Evolutionary conservation across 306 rosid genomes (phyloP), one percentile per base, ranked within the genome.

Genomic region (Begonia masoniana): DNA sequence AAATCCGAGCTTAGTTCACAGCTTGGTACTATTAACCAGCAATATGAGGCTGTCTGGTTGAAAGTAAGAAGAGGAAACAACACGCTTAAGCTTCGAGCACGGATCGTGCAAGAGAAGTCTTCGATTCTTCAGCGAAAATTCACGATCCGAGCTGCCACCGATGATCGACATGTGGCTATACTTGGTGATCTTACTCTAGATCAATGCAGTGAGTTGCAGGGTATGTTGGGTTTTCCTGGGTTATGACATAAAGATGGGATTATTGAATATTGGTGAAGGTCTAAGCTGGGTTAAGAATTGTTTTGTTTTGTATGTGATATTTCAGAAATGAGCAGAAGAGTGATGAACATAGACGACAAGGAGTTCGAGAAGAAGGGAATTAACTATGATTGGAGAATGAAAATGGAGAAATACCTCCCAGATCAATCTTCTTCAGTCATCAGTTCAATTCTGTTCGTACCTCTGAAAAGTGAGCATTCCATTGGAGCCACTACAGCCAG

Each of bases 361-460:
- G 86, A 74, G 56, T 78, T 69, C 57, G 54, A 65, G 54, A 76
- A 51, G 68, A 71, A 26, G 43, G 80, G 80, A 26, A 58, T 82
- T 0, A 78, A 70, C 52, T 87, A 82, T 70, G 83, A 87, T 17
- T 80, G 94, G 96, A 80, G 47, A 66, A 68, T 64, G 71, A 87
- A 83, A 72, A 41, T 51, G 13, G 75, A 68, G 4, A 67, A 54
- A 7, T 52, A 83, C 66, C 64, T 80, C 5, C 94, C 81, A 12
- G 82, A 83, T 21, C 76, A 59, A 51, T 53, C 58, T 2, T 81
- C 79, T 56, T 65, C 89, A 7, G 77, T 87, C 17, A 58, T 87
- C 23, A 76, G 84, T 67, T 80, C 81, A 62, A 70, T 82, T 50
- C 59, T 83, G 14, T 87, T 87, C 68, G 68, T 56, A 73, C 94